Evolutionary conservation across 306 rosid genomes (phyloP), one percentile per base, ranked within the genome.

Genomic region (Sesbania bispinosa): DNA sequence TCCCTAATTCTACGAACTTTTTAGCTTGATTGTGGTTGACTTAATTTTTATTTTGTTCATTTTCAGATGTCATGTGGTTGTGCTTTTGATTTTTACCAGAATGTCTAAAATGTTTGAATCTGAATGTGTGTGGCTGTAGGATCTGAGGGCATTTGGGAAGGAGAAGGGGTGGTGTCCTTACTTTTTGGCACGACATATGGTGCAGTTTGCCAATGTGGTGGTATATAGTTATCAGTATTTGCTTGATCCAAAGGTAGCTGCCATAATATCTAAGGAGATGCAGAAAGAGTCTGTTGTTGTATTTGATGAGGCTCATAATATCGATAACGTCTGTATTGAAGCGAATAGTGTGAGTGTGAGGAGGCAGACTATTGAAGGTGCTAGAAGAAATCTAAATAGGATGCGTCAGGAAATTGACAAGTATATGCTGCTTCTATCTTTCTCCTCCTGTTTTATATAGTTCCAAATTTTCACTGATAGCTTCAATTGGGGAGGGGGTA

Each of bases 301-400:
- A 64, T 93, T 93, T 67, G 98, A 93, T 60, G 98, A 90, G 89
- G 98, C 97, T 2, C 97, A 93, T 64, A 93, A 90, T 79, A 90
- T 93, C 0, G 97, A 93, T 75, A 93, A 93, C 79, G 97, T 93
- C 53, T 90, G 98, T 75, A 93, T 93, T 16, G 97, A 93, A 85
- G 98, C 98, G 0, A 94, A 90, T 45, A 93, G 98, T 70, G 98
- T 90, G 69, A 88, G 98, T 77, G 98, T 90, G 79, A 90, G 97
- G 82, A 90, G 94, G 83, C 97, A 93, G 84, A 93, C 97, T 32
- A 78, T 93, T 76, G 98, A 93, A 65, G 98, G 98, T 24, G 96
- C 98, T 33, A 88, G 90, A 69, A 84, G 97, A 78, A 93, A 93
- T 84, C 90, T 93, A 48, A 77, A 18, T 73, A 88, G 79, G 85